These are phyloP conservation scores for Pythium plurisporium DNA, from an alignment of 352 stramenopile species.

Conservation along the genomic window DNA sequence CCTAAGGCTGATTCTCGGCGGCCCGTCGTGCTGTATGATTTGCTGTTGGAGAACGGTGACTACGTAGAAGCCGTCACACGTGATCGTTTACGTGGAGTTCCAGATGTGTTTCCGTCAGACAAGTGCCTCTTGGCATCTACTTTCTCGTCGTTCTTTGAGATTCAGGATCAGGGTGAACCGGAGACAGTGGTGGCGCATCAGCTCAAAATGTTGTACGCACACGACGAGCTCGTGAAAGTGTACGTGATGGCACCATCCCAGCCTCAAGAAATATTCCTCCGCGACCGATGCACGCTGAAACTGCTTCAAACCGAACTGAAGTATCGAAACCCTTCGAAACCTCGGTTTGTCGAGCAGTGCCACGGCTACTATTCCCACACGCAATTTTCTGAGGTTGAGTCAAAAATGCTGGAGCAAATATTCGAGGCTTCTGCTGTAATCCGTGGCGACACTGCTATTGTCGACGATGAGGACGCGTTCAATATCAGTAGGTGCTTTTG, in stretches of 20 bases:
- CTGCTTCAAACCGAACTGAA: constrained; percentile 28
- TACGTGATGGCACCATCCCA: constrained; percentile 39
- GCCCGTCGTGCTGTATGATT: constrained; percentile 31
- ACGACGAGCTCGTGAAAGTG: constrained; percentile 42
- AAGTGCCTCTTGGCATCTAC: constrained; percentile 33
- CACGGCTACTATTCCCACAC: constrained; percentile 48
- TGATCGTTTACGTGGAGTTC: constrained; percentile 30
- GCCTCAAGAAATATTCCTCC: constrained; percentile 31
- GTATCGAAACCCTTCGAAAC: constrained; percentile 28
- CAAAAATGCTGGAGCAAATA: constrained; percentile 29
- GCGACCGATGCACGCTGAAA: constrained; percentile 38
- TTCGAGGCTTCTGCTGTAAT: constrained; percentile 19
- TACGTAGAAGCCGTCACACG: constrained; percentile 27
- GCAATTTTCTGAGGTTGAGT: constrained; percentile 27
- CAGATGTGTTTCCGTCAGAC: constrained; percentile 40
- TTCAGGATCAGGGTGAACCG: constrained; percentile 16
- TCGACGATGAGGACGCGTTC: constrained; percentile 20
- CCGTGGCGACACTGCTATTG: neutral
- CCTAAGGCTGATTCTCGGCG: neutral
- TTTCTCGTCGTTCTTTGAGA: constrained; percentile 24
- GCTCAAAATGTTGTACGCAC: constrained; percentile 36
- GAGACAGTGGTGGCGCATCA: constrained; percentile 15
- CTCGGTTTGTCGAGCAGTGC: constrained; percentile 55
- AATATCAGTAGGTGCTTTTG: constrained; percentile 38
- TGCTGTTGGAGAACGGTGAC: constrained; percentile 40